phyloP scores from a whole-genome alignment of 2,329 filamentous ascomycete species.

The Hirsutella minnesotensis region DNA sequence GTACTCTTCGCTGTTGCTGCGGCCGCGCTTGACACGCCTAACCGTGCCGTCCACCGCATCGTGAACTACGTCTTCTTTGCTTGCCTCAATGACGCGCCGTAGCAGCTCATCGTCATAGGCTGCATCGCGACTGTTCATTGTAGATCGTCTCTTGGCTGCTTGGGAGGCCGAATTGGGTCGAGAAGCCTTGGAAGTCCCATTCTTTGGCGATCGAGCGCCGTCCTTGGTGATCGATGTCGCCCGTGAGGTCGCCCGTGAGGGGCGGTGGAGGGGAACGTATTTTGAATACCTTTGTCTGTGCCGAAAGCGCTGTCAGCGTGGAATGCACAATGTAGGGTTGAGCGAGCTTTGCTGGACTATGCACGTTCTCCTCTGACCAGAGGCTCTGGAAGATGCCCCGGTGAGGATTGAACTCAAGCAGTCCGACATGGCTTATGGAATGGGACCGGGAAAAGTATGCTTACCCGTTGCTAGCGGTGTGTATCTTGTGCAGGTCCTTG shows the following conservation, averaged over 20 bases:
- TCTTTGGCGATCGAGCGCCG: constrained; percentile 39
- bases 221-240: constrained; percentile 57
- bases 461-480: constrained; percentile 74
- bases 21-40: constrained; percentile 66
- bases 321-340: no score
- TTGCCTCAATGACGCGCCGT: constrained; percentile 84
- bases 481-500: constrained; percentile 81
- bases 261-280: constrained; percentile 48
- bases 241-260: constrained; percentile 44
- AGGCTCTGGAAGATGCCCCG: background rate
- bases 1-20: constrained; percentile 92
- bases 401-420: no score
- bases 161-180: constrained; percentile 39
- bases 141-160: constrained; percentile 76
- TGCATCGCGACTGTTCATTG: constrained; percentile 92
- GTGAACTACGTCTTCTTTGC: constrained; percentile 63
- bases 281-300: constrained; percentile 53
- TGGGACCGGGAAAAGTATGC: no score
- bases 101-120: constrained; percentile 92
- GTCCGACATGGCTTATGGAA: no score
- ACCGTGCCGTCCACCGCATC: constrained; percentile 37
- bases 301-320: constrained; percentile 12
- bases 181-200: constrained; percentile 42
- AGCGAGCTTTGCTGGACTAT: no score
- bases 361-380: background rate